Evolutionary conservation across 805 yeast species (phyloP).

Genomic region (Saturnispora galanensis): DNA sequence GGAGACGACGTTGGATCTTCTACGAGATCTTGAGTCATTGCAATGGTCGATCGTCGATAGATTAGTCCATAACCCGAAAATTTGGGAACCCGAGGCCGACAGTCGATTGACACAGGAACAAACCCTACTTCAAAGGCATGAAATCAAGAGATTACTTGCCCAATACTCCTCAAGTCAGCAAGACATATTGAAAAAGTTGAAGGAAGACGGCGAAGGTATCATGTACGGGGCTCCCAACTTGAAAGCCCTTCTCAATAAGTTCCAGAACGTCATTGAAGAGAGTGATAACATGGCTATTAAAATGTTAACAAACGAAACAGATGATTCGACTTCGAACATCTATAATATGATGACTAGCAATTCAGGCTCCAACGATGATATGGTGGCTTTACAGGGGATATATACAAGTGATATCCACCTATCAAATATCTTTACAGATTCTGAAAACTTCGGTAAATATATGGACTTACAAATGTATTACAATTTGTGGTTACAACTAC

Average conservation of each 20-base stretch:
- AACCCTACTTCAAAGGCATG: slow-evolving; percentile 55
- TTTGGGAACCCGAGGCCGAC: slow-evolving; percentile 30
- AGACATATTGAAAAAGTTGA: slow-evolving; percentile 14
- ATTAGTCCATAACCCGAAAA: slow-evolving; percentile 48
- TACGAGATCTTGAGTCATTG: slow-evolving; percentile 64
- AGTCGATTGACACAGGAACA: slow-evolving; percentile 38
- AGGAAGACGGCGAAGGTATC: slow-evolving; percentile 1
- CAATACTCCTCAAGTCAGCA: slow-evolving; percentile 32
- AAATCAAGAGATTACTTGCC: slow-evolving; percentile 41
- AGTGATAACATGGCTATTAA: slow-evolving; percentile 4
- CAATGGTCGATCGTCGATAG: slow-evolving; percentile 59
- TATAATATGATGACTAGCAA: slow-evolving; percentile 3
- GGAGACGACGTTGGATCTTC: slow-evolving; percentile 29
- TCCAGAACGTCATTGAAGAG: slow-evolving; percentile 1
- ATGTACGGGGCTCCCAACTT: neutral
- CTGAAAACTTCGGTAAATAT: slow-evolving; percentile 55
- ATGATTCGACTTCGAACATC: neutral
- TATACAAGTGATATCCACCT: slow-evolving; percentile 38
- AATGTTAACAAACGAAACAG: neutral
- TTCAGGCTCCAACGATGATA: neutral
- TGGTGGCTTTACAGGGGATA: neutral
- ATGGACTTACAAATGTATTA: slow-evolving; percentile 48
- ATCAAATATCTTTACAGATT: slow-evolving; percentile 41
- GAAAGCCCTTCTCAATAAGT: neutral
- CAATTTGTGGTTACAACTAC: slow-evolving; percentile 43